These are phyloP conservation scores for Vigna mungo DNA, from an alignment of 306 rosid genomes.

Conservation along the genomic window DNA sequence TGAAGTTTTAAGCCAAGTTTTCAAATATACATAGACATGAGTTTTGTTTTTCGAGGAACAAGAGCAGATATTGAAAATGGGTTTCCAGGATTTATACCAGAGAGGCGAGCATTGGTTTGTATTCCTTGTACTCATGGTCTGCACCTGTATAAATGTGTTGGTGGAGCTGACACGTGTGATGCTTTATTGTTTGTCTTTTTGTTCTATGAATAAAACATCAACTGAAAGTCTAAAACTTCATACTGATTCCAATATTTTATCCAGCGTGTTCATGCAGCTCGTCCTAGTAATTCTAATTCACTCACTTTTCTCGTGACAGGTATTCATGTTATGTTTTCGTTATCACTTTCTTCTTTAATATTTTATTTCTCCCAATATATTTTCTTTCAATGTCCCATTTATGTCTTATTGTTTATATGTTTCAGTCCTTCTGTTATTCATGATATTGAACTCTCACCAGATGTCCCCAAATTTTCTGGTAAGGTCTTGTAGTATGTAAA, in stretches of 20 bases:
- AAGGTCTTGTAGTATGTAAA: slow-evolving; percentile 42
- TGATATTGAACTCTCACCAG: slow-evolving; percentile 93
- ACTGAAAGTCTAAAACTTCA: slow-evolving; percentile 26
- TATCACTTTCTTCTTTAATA: slow-evolving; percentile 10
- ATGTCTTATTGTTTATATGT: slow-evolving; percentile 26
- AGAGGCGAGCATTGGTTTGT: slow-evolving; percentile 82
- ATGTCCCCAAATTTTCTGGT: slow-evolving; percentile 98
- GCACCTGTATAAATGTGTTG: not conserved
- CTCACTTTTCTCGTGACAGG: slow-evolving; percentile 97
- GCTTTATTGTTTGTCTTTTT: not conserved
- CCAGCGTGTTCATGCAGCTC: slow-evolving; percentile 74
- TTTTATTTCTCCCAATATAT: not conserved
- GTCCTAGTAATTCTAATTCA: slow-evolving; percentile 83
- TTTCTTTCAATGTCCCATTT: slow-evolving; percentile 19
- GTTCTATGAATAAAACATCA: slow-evolving; percentile 25
- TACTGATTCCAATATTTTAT: slow-evolving; percentile 23
- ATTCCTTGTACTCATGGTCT: not conserved
- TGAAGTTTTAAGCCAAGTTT: slow-evolving; percentile 40
- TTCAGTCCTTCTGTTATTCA: slow-evolving; percentile 87
- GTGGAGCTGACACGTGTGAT: slow-evolving; percentile 9
- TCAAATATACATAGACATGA: slow-evolving; percentile 59
- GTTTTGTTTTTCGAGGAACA: slow-evolving; percentile 91
- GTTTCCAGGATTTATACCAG: slow-evolving; percentile 77
- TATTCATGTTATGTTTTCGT: slow-evolving; percentile 36
- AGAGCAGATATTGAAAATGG: slow-evolving; percentile 87